Evolutionary conservation across 2,329 filamentous ascomycete species (phyloP).

Genomic region (Epicoccum nigrum): DNA sequence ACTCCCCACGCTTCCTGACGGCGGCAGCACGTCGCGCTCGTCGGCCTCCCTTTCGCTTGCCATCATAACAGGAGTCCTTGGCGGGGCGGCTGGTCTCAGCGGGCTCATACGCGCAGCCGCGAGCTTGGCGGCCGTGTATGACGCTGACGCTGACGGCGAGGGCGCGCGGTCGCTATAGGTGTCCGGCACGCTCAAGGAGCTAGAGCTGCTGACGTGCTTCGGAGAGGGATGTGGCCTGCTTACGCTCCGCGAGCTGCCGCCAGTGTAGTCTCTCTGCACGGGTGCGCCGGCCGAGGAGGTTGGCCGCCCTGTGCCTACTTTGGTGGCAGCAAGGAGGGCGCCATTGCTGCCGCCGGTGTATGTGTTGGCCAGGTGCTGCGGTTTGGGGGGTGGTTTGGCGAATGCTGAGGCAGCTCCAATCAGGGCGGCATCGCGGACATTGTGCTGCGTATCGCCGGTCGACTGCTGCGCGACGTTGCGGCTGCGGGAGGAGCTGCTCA

Average conservation of each 20-base stretch:
- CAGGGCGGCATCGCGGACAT: conserved; percentile 54
- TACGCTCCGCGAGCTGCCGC: conserved; percentile 33
- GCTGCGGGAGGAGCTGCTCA: conserved; percentile 44
- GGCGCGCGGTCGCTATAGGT: conserved; percentile 31
- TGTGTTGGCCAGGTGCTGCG: conserved; percentile 48
- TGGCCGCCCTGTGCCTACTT: conserved; percentile 42
- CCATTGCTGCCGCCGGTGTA: conserved; percentile 51
- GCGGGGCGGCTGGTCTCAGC: conserved; percentile 30
- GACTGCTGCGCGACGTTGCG: conserved; percentile 35
- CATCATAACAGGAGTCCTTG: conserved; percentile 14
- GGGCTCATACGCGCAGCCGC: conserved; percentile 67
- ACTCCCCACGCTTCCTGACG: conserved; percentile 42
- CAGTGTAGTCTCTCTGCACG: conserved; percentile 40
- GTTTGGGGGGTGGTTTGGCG: conserved; percentile 51
- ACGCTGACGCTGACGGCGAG: conserved; percentile 63
- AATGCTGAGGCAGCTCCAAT: conserved; percentile 58
- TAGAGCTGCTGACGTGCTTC: conserved; percentile 35
- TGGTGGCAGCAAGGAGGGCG: conserved; percentile 54
- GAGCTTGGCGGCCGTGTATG: conserved; percentile 66
- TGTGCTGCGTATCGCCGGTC: conserved; percentile 45
- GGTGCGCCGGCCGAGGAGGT: conserved; percentile 21
- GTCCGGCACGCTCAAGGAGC: conserved; percentile 38
- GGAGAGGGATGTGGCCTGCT: conserved; percentile 34
- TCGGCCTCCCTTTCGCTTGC: conserved; percentile 32
- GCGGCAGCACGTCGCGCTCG: conserved; percentile 40